Percentiles rank a stretch among this genome's conserved stretches.
phyloP scores from a whole-genome alignment of 371 early-diverging fungal species.

The Rhizomucor miehei region DNA sequence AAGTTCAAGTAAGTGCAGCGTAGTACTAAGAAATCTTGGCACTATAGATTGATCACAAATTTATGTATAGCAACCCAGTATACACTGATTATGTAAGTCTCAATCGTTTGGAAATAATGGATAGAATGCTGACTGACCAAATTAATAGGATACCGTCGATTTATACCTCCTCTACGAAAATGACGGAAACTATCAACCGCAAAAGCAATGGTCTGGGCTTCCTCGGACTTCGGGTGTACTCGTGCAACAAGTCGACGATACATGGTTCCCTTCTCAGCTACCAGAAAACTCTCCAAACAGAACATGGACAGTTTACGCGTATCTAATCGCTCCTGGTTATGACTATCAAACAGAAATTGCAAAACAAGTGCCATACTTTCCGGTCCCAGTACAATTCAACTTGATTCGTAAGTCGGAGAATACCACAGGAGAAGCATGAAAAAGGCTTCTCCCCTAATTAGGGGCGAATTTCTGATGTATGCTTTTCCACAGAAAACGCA shows the following conservation, averaged over 20 bases:
- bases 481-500: slow-evolving; percentile 24
- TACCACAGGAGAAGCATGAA: background rate
- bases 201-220: slow-evolving; percentile 25
- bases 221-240: slow-evolving; percentile 20
- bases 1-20: slow-evolving; percentile 35
- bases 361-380: slow-evolving; percentile 12
- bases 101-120: background rate
- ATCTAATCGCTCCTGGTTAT: slow-evolving; percentile 20
- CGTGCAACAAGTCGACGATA: slow-evolving; percentile 28
- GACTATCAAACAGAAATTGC: slow-evolving; percentile 27
- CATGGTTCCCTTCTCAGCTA: slow-evolving; percentile 27
- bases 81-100: background rate
- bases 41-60: slow-evolving; percentile 4
- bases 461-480: background rate
- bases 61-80: background rate
- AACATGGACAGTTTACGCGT: slow-evolving; percentile 26
- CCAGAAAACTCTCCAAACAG: slow-evolving; percentile 19
- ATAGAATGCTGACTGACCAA: slow-evolving; percentile 1
- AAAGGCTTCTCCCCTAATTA: no score
- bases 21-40: background rate
- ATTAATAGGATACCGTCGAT: slow-evolving; percentile 18
- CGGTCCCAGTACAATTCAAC: slow-evolving; percentile 27
- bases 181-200: slow-evolving; percentile 1
- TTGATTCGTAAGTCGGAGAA: slow-evolving; percentile 30
- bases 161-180: slow-evolving; percentile 25